A percentile compares a stretch with the other conserved stretches of the same genome.
Conservation (phyloP, 2,329 filamentous ascomycete genomes). For the Pseudocercospora vitis region DNA sequence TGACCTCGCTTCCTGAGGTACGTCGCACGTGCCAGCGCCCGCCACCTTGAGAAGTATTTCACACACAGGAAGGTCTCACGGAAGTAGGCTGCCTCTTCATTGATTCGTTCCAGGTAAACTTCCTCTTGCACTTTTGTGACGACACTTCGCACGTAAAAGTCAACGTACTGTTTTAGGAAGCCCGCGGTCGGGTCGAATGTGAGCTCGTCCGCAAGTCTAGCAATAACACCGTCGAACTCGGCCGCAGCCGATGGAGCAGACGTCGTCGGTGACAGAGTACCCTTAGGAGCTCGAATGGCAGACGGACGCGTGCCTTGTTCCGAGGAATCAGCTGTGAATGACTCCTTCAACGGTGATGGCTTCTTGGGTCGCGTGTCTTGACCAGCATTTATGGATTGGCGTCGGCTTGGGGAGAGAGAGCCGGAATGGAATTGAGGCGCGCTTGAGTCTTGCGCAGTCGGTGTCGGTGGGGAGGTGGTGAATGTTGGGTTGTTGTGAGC, state of each 20-base stretch:
- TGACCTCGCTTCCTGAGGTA: constrained; percentile 13
- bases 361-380: constrained; percentile 33
- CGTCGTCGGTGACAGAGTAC: constrained; percentile 7
- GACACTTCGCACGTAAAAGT: constrained; percentile 38
- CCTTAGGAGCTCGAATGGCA: constrained; percentile 10
- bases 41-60: constrained; percentile 43
- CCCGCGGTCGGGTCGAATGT: constrained; percentile 42
- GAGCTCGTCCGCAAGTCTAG: constrained; percentile 40
- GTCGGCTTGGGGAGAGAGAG: constrained; percentile 22
- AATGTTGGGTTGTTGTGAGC: constrained; percentile 9
- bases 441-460: constrained; percentile 14
- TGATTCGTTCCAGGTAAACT: constrained; percentile 35
- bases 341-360: constrained; percentile 38
- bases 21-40: constrained; percentile 24
- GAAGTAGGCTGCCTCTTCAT: constrained; percentile 35
- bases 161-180: constrained; percentile 48
- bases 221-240: constrained; percentile 34
- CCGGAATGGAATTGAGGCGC: constrained; percentile 12
- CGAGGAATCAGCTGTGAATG: constrained; percentile 27
- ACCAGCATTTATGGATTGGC: constrained; percentile 17
- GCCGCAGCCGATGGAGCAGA: constrained; percentile 17
- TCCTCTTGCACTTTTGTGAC: constrained; percentile 38
- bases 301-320: not conserved
- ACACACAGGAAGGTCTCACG: constrained; percentile 36
- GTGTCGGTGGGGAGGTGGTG: constrained; percentile 12